Evolutionary conservation across 2,329 filamentous ascomycete species (phyloP).

Genomic region (Acrodontium crateriforme): DNA sequence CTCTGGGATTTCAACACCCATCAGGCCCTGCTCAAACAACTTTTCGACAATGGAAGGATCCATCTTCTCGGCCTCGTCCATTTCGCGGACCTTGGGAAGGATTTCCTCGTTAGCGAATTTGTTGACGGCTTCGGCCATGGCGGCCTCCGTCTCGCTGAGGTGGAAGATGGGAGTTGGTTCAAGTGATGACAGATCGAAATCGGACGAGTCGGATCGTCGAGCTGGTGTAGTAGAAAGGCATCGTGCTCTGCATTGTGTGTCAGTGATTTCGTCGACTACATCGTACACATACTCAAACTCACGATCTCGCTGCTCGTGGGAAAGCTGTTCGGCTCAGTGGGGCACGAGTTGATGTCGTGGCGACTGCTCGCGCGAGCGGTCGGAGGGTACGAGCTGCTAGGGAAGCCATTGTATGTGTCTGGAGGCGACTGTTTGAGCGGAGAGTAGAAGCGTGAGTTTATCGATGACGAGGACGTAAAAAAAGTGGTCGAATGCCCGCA

Average conservation of each 20-base stretch:
- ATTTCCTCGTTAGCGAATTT: conserved; percentile 86
- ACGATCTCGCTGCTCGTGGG: conserved; percentile 8
- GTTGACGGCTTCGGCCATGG: conserved; percentile 80
- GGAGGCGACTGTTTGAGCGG: too few species aligned
- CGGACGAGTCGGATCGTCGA: conserved; percentile 21
- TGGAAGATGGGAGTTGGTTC: conserved; percentile 87
- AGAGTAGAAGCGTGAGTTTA: too few species aligned
- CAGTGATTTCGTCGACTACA: conserved; percentile 1
- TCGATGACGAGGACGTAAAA: too few species aligned
- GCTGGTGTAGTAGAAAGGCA: conserved; percentile 29
- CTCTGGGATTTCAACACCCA: conserved; percentile 95
- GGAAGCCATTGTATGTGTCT: too few species aligned
- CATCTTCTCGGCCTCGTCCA: conserved; percentile 96
- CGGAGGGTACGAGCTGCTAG: too few species aligned
- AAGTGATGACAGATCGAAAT: conserved; percentile 54
- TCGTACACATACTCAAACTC: not conserved
- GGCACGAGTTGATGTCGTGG: conserved; percentile 9
- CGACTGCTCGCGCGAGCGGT: conserved; percentile 19
- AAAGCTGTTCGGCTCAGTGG: conserved; percentile 7
- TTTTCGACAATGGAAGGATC: conserved; percentile 77
- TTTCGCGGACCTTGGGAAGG: conserved; percentile 81
- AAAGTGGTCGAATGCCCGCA: too few species aligned
- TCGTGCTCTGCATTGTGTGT: conserved; percentile 15
- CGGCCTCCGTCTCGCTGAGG: conserved; percentile 73
- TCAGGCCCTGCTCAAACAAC: conserved; percentile 91